Percentiles rank a stretch among this genome's conserved stretches.
Conservation (phyloP, 1,284 basidiomycete species). For the Vanrija humicola region DNA sequence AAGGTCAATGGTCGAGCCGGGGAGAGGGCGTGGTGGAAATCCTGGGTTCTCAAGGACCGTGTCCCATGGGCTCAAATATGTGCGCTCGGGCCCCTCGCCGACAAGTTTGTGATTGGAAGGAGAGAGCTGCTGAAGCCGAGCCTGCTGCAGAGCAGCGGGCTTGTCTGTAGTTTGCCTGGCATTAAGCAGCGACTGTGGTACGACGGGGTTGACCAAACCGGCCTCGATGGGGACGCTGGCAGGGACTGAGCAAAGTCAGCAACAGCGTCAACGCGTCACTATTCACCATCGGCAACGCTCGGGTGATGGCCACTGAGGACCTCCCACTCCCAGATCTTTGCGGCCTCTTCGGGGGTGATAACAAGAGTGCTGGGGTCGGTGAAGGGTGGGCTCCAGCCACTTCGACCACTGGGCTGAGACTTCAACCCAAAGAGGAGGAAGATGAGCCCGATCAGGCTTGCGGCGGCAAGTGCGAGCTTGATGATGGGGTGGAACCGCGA, state of each 20-base stretch:
- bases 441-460: slow-evolving; percentile 54
- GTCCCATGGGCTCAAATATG: slow-evolving; percentile 68
- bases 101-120: slow-evolving; percentile 40
- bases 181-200: slow-evolving; percentile 53
- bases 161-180: background rate
- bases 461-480: slow-evolving; percentile 53
- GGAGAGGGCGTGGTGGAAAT: slow-evolving; percentile 70
- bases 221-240: slow-evolving; percentile 61
- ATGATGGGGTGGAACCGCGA: slow-evolving; percentile 54
- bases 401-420: slow-evolving; percentile 47
- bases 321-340: slow-evolving; percentile 90
- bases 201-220: slow-evolving; percentile 64
- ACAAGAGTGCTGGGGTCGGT: slow-evolving; percentile 71
- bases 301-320: slow-evolving; percentile 86
- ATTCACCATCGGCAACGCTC: slow-evolving; percentile 63
- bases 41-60: slow-evolving; percentile 30
- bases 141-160: slow-evolving; percentile 26
- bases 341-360: slow-evolving; percentile 68
- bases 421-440: slow-evolving; percentile 57
- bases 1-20: slow-evolving; percentile 76
- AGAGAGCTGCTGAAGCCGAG: too few relatives aligned
- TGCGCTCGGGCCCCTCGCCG: slow-evolving; percentile 69
- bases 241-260: slow-evolving; percentile 57
- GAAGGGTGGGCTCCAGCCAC: slow-evolving; percentile 67
- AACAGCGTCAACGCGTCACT: background rate